A percentile compares a stretch with the other conserved stretches of the same genome.
Conservation (phyloP, 805 yeast genomes). For the Schwanniomyces polymorphus region DNA sequence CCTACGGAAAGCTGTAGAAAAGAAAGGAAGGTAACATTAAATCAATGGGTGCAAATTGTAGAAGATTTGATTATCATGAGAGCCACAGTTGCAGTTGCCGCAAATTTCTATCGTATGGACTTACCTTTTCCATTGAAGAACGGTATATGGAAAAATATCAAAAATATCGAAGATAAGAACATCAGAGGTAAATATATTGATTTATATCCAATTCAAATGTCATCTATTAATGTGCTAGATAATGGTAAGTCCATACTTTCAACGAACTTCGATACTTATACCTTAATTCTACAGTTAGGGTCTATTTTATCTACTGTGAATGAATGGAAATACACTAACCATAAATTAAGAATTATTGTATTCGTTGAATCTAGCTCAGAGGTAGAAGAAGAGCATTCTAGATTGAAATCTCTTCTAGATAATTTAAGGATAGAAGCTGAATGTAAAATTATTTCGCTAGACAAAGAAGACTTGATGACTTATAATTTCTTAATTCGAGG, state of each 20-base stretch:
- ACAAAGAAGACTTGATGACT: conserved; percentile 50
- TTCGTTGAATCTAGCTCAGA: conserved; percentile 82
- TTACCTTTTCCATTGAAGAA: conserved; percentile 49
- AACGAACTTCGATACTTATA: conserved; percentile 94
- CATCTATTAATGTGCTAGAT: conserved; percentile 69
- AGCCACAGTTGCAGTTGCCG: conserved; percentile 91
- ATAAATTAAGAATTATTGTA: conserved; percentile 75
- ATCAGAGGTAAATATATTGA: conserved; percentile 64
- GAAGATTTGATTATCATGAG: conserved; percentile 89
- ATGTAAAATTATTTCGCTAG: conserved; percentile 71
- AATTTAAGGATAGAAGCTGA: conserved; percentile 85
- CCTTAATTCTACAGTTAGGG: conserved; percentile 89
- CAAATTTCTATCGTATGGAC: conserved; percentile 69
- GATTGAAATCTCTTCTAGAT: conserved; percentile 64
- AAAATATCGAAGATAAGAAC: conserved; percentile 8
- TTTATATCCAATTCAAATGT: conserved; percentile 95
- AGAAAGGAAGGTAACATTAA: conserved; percentile 66
- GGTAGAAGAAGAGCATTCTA: conserved; percentile 62
- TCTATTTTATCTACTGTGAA: conserved; percentile 92
- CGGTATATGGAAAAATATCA: conserved; percentile 10
- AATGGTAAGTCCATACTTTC: conserved; percentile 71
- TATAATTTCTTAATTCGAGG: conserved; percentile 84
- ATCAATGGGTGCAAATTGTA: conserved; percentile 88
- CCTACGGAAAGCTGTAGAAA: conserved; percentile 81
- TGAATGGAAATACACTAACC: conserved; percentile 76